Evolutionary conservation across 805 yeast genomes (phyloP).

Genomic region (Kodamaea kaohsiungensis): DNA sequence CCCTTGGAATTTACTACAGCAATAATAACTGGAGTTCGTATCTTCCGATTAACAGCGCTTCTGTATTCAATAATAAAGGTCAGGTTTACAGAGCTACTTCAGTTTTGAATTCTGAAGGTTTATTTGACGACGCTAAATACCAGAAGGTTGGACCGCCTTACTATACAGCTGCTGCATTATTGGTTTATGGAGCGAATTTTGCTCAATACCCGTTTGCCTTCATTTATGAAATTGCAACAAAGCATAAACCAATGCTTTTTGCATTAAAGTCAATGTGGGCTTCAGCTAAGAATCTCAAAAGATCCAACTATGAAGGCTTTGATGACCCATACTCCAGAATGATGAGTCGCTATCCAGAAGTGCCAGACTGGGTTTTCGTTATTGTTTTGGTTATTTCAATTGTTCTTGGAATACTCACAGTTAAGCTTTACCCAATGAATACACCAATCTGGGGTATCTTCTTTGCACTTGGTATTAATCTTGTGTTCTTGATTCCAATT

Average conservation of each 20-base stretch:
- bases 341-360: conserved; percentile 36
- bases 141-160: conserved; percentile 22
- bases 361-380: conserved; percentile 34
- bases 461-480: conserved; percentile 34
- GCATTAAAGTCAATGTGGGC: conserved; percentile 13
- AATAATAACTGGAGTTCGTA: conserved; percentile 31
- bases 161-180: conserved; percentile 24
- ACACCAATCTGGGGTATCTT: conserved; percentile 41
- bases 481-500: conserved; percentile 34
- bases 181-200: conserved; percentile 23
- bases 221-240: conserved; percentile 20
- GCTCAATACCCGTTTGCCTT: conserved; percentile 23
- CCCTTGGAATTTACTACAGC: conserved; percentile 27
- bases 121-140: conserved; percentile 19
- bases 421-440: conserved; percentile 30
- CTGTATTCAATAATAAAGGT: conserved; percentile 28
- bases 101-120: conserved; percentile 7
- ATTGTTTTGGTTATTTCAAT: conserved; percentile 27
- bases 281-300: conserved; percentile 18
- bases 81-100: conserved; percentile 19
- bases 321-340: conserved; percentile 33
- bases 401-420: conserved; percentile 33
- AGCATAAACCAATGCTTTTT: conserved; percentile 16
- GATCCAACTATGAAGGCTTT: conserved; percentile 33
- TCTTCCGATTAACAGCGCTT: conserved; percentile 25